These are phyloP conservation scores for Aspergillus asperescens DNA, from an alignment of 495 filamentous ascomycete genomes.

Conservation along the genomic window DNA sequence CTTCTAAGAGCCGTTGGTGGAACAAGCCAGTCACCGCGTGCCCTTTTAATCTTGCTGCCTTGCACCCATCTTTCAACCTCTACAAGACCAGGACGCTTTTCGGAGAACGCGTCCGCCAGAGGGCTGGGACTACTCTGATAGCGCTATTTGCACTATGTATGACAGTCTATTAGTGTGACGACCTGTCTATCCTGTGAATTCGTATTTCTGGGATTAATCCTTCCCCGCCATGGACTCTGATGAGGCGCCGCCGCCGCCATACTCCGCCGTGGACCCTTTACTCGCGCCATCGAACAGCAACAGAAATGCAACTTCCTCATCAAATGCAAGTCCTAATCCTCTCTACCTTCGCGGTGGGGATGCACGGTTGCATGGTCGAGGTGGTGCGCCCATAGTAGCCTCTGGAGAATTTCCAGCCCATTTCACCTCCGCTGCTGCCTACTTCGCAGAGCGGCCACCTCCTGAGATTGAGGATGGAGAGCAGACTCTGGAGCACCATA, in stretches of 20 bases:
- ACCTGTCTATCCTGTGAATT: not conserved
- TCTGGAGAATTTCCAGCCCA: conserved; percentile 25
- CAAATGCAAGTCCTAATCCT: conserved; percentile 11
- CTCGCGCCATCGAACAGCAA: conserved; percentile 21
- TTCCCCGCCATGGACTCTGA: conserved; percentile 33
- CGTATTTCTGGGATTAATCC: not conserved
- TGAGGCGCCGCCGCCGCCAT: conserved; percentile 43
- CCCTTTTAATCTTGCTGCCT: conserved; percentile 24
- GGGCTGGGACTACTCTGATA: conserved; percentile 17
- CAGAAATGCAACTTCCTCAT: conserved; percentile 16
- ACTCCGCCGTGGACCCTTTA: conserved; percentile 42
- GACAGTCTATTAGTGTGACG: conserved; percentile 10
- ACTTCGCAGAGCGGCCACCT: conserved; percentile 41
- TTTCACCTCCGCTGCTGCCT: conserved; percentile 40
- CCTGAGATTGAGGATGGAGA: conserved; percentile 24
- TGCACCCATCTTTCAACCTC: not conserved
- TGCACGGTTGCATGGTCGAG: conserved; percentile 13
- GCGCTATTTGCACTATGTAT: conserved; percentile 24
- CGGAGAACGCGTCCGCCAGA: not conserved
- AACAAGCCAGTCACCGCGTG: not conserved
- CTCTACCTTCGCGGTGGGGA: conserved; percentile 21
- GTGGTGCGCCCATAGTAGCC: conserved; percentile 4
- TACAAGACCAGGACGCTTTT: not conserved
- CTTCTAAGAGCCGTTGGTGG: not conserved
- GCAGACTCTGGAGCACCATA: conserved; percentile 32